Evolutionary conservation across 257 asterid species (phyloP).

Genomic region (Solanum chiquidenum): DNA sequence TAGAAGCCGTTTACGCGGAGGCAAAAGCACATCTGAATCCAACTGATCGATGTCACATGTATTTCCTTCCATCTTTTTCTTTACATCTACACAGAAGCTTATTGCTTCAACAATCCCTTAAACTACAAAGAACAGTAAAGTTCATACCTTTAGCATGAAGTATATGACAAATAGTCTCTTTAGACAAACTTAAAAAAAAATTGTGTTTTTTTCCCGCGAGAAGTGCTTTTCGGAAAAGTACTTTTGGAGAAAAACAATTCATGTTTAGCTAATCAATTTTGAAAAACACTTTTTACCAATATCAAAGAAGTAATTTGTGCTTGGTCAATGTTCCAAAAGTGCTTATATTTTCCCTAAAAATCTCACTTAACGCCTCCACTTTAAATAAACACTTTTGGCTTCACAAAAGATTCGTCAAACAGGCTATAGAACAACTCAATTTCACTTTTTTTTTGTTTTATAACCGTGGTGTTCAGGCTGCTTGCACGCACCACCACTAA

Average conservation of each 20-base stretch:
- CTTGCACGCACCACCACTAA: background rate
- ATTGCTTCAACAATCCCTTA: background rate
- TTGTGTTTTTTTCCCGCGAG: background rate
- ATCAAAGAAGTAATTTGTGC: background rate
- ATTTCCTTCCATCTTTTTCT: conserved; percentile 48
- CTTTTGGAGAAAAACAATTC: background rate
- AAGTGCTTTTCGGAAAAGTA: background rate
- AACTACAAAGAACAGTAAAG: background rate
- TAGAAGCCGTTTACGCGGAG: conserved; percentile 84
- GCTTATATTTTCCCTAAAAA: background rate
- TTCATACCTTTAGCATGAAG: background rate
- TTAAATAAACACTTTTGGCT: background rate
- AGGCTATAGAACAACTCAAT: background rate
- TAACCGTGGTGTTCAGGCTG: background rate
- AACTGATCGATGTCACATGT: conserved; percentile 44
- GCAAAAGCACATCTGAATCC: conserved; percentile 78
- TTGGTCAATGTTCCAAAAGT: background rate
- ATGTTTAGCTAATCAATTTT: background rate
- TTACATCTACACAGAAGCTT: conserved; percentile 33
- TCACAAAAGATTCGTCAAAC: background rate
- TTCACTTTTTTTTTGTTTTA: background rate
- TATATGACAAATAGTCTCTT: background rate
- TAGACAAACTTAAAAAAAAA: background rate
- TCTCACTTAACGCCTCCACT: background rate
- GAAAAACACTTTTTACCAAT: background rate